Evolutionary conservation across 2,329 filamentous ascomycete genomes (phyloP).

Genomic region (Fusarium guadeloupense): DNA sequence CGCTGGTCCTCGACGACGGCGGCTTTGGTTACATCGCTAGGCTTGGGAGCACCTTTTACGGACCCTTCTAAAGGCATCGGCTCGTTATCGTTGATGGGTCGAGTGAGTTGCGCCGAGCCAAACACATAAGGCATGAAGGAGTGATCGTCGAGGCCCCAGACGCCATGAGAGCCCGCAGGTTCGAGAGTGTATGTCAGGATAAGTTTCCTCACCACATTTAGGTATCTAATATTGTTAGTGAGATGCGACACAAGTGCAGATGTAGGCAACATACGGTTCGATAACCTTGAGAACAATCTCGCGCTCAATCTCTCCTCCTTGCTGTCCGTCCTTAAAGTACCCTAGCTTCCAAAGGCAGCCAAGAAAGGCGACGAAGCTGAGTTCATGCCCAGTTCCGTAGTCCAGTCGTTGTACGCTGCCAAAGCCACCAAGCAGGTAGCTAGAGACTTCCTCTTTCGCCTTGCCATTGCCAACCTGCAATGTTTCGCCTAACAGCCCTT

Average conservation of each 20-base stretch:
- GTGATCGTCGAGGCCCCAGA: conserved; percentile 99
- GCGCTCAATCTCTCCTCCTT: conserved; percentile 71
- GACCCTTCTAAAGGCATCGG: conserved; percentile 83
- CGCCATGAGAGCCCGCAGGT: conserved; percentile 93
- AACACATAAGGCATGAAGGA: conserved; percentile 95
- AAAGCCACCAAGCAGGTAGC: conserved; percentile 86
- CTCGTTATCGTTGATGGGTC: conserved; percentile 71
- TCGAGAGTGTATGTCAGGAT: conserved; percentile 94
- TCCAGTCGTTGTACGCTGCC: conserved; percentile 90
- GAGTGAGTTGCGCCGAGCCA: conserved; percentile 88
- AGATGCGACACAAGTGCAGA: not conserved
- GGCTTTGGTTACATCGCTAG: conserved; percentile 72
- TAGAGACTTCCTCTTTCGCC: conserved; percentile 73
- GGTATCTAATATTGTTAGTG: conserved; percentile 65
- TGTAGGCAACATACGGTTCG: conserved; percentile 71
- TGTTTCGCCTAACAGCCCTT: conserved; percentile 44
- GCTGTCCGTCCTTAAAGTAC: conserved; percentile 70
- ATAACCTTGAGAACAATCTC: conserved; percentile 83
- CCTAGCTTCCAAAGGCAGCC: conserved; percentile 91
- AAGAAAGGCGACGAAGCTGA: conserved; percentile 93
- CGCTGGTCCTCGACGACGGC: conserved; percentile 73
- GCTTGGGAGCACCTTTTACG: conserved; percentile 73
- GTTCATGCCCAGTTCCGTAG: conserved; percentile 95
- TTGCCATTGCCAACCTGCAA: conserved; percentile 50
- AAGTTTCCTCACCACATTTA: conserved; percentile 80